These are phyloP conservation scores for Aspergillus amoenus DNA, from an alignment of 2,329 filamentous ascomycete species.

Conservation along the genomic window DNA sequence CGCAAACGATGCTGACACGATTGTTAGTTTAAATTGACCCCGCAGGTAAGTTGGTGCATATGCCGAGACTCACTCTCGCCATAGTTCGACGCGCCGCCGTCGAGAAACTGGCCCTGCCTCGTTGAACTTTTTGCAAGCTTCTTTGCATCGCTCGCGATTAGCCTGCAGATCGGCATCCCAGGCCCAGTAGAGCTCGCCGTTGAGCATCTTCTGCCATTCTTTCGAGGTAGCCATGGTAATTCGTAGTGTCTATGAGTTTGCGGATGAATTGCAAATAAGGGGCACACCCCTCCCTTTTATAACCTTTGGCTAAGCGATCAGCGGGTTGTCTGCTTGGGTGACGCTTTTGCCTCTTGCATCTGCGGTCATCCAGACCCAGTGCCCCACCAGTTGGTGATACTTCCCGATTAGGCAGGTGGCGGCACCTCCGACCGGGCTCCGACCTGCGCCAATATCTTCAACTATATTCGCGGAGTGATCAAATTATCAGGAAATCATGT, in stretches of 20 bases:
- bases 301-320: background rate
- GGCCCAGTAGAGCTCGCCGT: constrained; percentile 27
- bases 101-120: constrained; percentile 22
- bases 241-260: background rate
- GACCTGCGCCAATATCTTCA: background rate
- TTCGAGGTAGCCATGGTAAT: constrained; percentile 22
- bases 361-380: background rate
- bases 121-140: constrained; percentile 28
- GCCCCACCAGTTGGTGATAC: constrained; percentile 6
- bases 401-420: constrained; percentile 14
- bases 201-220: constrained; percentile 31
- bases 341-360: background rate
- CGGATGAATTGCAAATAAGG: too few relatives aligned
- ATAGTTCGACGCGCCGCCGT: constrained; percentile 25
- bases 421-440: background rate
- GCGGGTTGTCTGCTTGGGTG: background rate
- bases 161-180: constrained; percentile 28
- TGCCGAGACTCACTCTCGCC: constrained; percentile 22
- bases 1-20: constrained; percentile 21
- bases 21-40: too few relatives aligned
- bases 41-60: too few relatives aligned
- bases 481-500: constrained; percentile 33
- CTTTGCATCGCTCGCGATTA: constrained; percentile 26
- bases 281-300: background rate
- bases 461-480: background rate